These are phyloP conservation scores for Fraxinus cuspidata DNA, from an alignment of 257 asterid species.

Conservation along the genomic window DNA sequence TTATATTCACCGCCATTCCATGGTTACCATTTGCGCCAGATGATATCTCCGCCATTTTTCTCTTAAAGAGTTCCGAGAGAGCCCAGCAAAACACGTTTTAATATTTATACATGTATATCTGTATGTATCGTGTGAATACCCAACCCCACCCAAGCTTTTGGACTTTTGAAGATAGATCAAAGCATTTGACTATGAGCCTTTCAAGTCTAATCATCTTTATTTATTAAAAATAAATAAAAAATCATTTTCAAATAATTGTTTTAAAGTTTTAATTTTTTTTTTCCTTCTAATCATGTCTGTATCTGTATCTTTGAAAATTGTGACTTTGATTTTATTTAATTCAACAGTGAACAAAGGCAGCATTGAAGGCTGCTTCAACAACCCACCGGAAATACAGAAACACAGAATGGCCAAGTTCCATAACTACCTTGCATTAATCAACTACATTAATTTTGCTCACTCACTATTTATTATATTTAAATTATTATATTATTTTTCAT, in stretches of 20 bases:
- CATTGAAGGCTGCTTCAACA: constrained; percentile 59
- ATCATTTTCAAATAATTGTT: not conserved
- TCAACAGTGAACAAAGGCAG: not conserved
- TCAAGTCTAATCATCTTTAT: not conserved
- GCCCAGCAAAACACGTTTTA: constrained; percentile 7
- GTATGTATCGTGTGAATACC: not conserved
- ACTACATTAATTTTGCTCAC: not conserved
- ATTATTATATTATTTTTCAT: no score
- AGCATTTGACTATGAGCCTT: constrained; percentile 34
- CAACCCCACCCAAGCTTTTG: not conserved
- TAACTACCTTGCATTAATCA: constrained; percentile 23
- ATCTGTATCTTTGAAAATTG: constrained; percentile 38
- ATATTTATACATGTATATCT: constrained; percentile 19
- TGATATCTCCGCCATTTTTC: constrained; percentile 51
- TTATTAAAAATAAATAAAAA: not conserved
- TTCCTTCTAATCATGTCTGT: constrained; percentile 4
- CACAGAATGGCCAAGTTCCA: constrained; percentile 14
- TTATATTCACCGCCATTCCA: constrained; percentile 47
- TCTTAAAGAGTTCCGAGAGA: not conserved
- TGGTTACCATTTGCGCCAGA: constrained; percentile 48
- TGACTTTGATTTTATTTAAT: constrained; percentile 21
- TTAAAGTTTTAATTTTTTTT: not conserved
- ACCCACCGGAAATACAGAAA: constrained; percentile 47
- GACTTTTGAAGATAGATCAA: constrained; percentile 31
- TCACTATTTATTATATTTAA: not conserved